phyloP scores from a whole-genome alignment of 75 land plant species.

The Larix kaempferi region DNA sequence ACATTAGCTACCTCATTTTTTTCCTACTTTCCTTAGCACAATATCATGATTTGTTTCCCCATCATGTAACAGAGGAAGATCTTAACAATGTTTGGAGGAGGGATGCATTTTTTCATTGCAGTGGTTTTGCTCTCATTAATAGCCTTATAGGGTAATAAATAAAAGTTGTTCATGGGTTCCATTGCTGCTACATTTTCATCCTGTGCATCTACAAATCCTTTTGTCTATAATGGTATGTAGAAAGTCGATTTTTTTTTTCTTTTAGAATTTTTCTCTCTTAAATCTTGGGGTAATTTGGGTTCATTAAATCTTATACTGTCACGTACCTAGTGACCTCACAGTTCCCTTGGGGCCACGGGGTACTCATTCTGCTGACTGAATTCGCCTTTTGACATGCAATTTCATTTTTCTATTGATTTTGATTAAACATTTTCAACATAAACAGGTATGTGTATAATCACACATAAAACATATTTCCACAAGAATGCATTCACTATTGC shows the following conservation, averaged over 20 bases:
- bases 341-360: too few relatives aligned
- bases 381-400: too few relatives aligned
- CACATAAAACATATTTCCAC: too few relatives aligned
- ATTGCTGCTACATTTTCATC: slow-evolving; percentile 3
- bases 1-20: background rate
- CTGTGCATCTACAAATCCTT: slow-evolving; percentile 7
- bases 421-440: too few relatives aligned
- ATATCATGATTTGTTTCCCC: background rate
- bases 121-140: slow-evolving; percentile 1
- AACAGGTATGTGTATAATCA: too few relatives aligned
- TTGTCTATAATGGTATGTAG: slow-evolving; percentile 3
- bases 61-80: background rate
- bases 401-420: too few relatives aligned
- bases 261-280: background rate
- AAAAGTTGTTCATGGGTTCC: background rate
- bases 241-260: background rate
- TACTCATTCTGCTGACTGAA: too few relatives aligned
- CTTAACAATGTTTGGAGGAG: background rate
- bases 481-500: too few relatives aligned
- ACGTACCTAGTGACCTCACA: too few relatives aligned
- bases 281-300: background rate
- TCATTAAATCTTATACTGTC: background rate
- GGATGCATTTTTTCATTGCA: background rate
- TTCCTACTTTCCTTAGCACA: background rate
- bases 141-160: background rate